Percentiles rank a stretch among this genome's conserved stretches.
phyloP scores from a whole-genome alignment of 768 basidiomycete species.

The Galerina marginata region DNA sequence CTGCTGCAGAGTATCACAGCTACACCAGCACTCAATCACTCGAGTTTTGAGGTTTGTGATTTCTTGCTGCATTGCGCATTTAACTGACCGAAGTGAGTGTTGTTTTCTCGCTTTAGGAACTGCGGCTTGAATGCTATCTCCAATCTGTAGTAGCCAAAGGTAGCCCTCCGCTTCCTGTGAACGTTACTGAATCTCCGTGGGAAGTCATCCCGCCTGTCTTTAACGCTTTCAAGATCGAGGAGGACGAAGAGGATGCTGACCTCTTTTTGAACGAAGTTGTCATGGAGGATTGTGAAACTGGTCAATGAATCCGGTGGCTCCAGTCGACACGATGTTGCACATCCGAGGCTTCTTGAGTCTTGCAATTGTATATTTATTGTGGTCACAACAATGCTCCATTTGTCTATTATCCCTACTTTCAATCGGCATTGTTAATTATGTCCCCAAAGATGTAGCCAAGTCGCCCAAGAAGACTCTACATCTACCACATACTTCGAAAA shows the following conservation, averaged over 20 bases:
- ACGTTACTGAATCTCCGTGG: conserved; percentile 26
- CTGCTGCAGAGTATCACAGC: conserved; percentile 37
- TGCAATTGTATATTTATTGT: no score
- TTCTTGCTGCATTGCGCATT: background rate
- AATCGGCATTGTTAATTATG: no score
- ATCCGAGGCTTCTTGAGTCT: no score
- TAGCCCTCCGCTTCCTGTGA: conserved; percentile 24
- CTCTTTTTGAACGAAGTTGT: conserved; percentile 3
- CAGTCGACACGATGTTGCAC: no score
- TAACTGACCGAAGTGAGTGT: background rate
- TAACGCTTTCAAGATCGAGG: conserved; percentile 23
- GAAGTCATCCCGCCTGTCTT: conserved; percentile 32
- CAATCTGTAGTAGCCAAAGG: conserved; percentile 32
- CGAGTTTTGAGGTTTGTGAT: conserved; percentile 34
- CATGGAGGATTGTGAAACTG: conserved; percentile 2
- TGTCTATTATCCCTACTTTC: no score
- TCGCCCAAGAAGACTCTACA: no score
- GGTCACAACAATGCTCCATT: no score
- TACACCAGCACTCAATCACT: conserved; percentile 25
- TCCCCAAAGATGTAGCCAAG: no score
- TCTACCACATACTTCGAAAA: no score
- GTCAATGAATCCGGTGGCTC: no score
- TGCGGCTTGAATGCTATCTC: conserved; percentile 35
- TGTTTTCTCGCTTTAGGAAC: conserved; percentile 26
- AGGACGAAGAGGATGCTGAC: conserved; percentile 13